phyloP scores from a whole-genome alignment of 1,284 basidiomycete species.

The Ganoderma sp. region DNA sequence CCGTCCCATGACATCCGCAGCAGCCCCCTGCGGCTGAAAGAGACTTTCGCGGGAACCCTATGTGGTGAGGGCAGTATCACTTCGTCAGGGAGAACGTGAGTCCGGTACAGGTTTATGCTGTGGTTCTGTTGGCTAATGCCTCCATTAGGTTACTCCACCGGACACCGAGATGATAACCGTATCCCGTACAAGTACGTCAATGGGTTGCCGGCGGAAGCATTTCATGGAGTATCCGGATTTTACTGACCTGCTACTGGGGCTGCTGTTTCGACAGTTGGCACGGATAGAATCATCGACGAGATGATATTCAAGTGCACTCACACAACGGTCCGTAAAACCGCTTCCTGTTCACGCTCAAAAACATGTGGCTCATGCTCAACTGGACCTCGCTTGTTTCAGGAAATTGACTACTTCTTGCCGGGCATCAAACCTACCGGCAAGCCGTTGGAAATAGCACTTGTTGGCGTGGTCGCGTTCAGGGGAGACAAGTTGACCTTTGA shows the following conservation, averaged over 20 bases:
- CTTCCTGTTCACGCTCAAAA: not conserved
- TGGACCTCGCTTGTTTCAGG: conserved; percentile 35
- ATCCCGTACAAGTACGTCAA: conserved; percentile 47
- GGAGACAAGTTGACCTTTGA: conserved; percentile 60
- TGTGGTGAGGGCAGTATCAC: conserved; percentile 44
- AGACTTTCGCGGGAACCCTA: not conserved
- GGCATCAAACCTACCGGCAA: conserved; percentile 55
- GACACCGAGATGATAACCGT: conserved; percentile 50
- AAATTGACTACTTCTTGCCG: conserved; percentile 58
- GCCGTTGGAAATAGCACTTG: conserved; percentile 52
- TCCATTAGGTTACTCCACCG: conserved; percentile 46
- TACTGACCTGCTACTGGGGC: not conserved
- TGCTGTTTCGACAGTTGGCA: conserved; percentile 43
- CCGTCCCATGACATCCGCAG: conserved; percentile 8
- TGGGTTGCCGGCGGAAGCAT: conserved; percentile 5
- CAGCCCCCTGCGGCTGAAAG: not conserved
- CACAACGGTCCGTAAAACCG: conserved; percentile 43
- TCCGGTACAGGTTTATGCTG: not conserved
- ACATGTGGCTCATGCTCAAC: conserved; percentile 10
- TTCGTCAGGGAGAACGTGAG: conserved; percentile 45
- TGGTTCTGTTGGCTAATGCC: not conserved
- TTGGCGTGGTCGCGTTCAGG: conserved; percentile 57
- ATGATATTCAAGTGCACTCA: conserved; percentile 55
- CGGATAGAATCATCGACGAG: conserved; percentile 53
- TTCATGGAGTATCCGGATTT: not conserved